phyloP scores from a whole-genome alignment of 768 basidiomycete species.

The Filobasidium wieringae region DNA sequence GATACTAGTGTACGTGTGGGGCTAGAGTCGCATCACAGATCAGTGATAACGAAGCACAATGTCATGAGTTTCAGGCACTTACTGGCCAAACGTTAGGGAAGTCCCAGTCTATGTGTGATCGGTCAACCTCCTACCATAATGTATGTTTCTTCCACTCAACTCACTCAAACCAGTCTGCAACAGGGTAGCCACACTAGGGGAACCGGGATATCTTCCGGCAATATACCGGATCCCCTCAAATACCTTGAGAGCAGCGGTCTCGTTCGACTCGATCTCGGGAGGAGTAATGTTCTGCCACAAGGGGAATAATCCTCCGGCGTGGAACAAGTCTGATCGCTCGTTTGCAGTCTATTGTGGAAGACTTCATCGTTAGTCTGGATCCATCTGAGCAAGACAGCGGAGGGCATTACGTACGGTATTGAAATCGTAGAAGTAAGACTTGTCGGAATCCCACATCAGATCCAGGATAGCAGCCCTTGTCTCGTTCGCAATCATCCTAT shows the following conservation, averaged over 20 bases:
- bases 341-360: conserved; percentile 51
- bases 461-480: conserved; percentile 66
- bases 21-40: neutral
- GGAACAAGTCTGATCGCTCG: conserved; percentile 54
- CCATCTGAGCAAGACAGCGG: neutral
- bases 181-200: conserved; percentile 62
- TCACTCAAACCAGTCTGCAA: conserved; percentile 52
- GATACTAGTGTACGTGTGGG: conserved; percentile 50
- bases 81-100: conserved; percentile 73
- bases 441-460: conserved; percentile 64
- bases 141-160: neutral
- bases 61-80: conserved; percentile 50
- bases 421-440: conserved; percentile 26
- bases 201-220: conserved; percentile 69
- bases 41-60: conserved; percentile 18
- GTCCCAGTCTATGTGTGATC: conserved; percentile 13
- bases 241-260: conserved; percentile 54
- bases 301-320: conserved; percentile 56
- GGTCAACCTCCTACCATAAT: neutral
- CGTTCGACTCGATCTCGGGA: conserved; percentile 49
- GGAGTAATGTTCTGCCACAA: conserved; percentile 81
- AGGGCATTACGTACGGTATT: conserved; percentile 1
- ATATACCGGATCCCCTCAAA: conserved; percentile 69
- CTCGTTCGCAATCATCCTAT: conserved; percentile 49
- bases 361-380: conserved; percentile 36